Base-by-base conservation (phyloP, 139 green algal species). In the Yamagishiella unicocca region DNA sequence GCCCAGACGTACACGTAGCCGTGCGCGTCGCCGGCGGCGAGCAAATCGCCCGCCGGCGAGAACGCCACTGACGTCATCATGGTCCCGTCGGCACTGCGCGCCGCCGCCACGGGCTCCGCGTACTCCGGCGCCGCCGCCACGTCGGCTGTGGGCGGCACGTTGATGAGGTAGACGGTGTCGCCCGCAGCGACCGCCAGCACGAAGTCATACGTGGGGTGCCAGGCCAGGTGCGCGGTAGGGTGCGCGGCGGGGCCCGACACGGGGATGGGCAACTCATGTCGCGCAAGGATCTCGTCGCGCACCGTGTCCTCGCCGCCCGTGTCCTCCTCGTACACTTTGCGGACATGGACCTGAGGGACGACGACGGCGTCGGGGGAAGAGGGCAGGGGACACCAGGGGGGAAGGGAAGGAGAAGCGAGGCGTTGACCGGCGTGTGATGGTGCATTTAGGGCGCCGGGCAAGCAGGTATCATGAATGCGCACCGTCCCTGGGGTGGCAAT, bases 261-360 rank as follows among this genome's bases (percentile, higher is more conserved):
- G 61, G 61, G 29, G 29, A 75, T 62, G 40, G 79, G 79, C 76
- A 92, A 53, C 68, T 85, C 46, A 45, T 82, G 84, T 0, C n/a
- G 46, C 35, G 89, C 43, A 9, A 91, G 64, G 17, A 90, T 45
- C 75, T 88, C 80, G 27, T 89, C 82, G 19, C 43, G 62, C 27
- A 89, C 67, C 2, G 46, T 64, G 46, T 62, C 76, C 6, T 91
- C 90, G 9, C 72, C 87, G 45, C 85, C 87, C n/a, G 87, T 35
- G 37, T 68, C 72, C 9, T 68, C 37, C 35, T 81, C 83, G 54
- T 84, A 87, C 31, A 97, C 50, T 35, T 88, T 84, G 78, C 92
- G 94, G 45, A 97, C 92, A 50, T 90, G 78, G 9, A 97, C 62
- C 61, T 89, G 42, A 2, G 93, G 93, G 12, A 79, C n/a, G n/a